Base-by-base conservation (phyloP, 768 basidiomycete species). In the Chalciporus pseudorubinellus region DNA sequence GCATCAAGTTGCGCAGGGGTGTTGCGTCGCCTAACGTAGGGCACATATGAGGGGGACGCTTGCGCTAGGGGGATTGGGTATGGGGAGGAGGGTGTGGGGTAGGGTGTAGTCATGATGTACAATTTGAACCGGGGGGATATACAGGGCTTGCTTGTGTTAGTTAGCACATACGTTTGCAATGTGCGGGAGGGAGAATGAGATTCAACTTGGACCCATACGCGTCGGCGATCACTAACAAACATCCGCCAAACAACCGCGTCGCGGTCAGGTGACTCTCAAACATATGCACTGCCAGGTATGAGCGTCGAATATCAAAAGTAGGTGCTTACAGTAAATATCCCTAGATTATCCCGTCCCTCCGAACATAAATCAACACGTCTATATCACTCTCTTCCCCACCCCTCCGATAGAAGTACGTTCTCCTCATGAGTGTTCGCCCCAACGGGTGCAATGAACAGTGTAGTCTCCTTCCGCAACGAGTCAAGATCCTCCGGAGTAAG, bases 401-500 rank as follows among this genome's bases (percentile, higher is more conserved):
- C 55, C 13, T 57, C 58, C 20, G 50, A 50, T 51, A 73, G 39
- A 33, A 79, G 22, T 39, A 46, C 63, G 39, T 67, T 66, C 59
- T 82, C 81, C 56, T 82, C 80, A 3, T 66, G 63, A n/a, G 79
- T 74, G 45, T 69, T 76, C 10, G 71, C 61, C 5, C 77, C 76
- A 4, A 62, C 52, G 22, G 71, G 56, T 9, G 61, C 61, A 24
- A 66, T 52, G 19, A 59, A 65, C n/a, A 78, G 56, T 2, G 43
- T 33, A 7, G 43, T 46, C 39, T 70, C 66, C 39, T 70, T 64
- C 9, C 61, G 60, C 38, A 61, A 48, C 7, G 45, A 39, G 16
- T 59, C 64, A 50, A 72, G 39, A 19, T 67, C 53, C 6, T 65
- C 65, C 3, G 5, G 40, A 5, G 45, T 45, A 12, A 69, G 24